These are phyloP conservation scores for Herpetomonas muscarum DNA, from an alignment of 208 protist species.

Conservation along the genomic window DNA sequence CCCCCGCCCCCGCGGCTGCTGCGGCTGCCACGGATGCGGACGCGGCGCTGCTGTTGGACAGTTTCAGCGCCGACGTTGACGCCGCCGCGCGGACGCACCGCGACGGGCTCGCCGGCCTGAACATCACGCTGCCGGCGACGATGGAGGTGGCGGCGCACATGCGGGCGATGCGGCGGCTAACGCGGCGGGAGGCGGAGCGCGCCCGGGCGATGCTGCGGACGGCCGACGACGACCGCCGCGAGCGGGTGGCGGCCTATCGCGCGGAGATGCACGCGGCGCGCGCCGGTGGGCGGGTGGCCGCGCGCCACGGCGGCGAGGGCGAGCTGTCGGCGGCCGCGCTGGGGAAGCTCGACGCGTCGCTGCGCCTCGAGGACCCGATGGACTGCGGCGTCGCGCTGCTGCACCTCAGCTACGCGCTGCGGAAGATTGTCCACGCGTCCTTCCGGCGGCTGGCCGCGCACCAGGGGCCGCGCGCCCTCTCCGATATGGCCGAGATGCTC, in stretches of 20 bases:
- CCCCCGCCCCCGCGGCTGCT: background rate
- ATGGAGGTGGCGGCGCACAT: slow-evolving; percentile 76
- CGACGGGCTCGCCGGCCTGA: slow-evolving; percentile 51
- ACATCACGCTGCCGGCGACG: slow-evolving; percentile 55
- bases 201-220: slow-evolving; percentile 61
- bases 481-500: slow-evolving; percentile 63
- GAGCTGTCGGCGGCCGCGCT: background rate
- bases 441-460: slow-evolving; percentile 59
- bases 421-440: slow-evolving; percentile 78
- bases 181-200: slow-evolving; percentile 32
- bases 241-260: slow-evolving; percentile 48
- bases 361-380: slow-evolving; percentile 66
- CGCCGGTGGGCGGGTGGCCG: background rate
- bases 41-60: slow-evolving; percentile 20
- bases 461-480: slow-evolving; percentile 46
- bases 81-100: slow-evolving; percentile 55
- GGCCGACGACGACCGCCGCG: slow-evolving; percentile 62
- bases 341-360: slow-evolving; percentile 43
- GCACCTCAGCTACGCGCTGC: slow-evolving; percentile 78
- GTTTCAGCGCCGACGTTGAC: slow-evolving; percentile 42
- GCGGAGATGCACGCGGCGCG: slow-evolving; percentile 27
- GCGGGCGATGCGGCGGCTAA: slow-evolving; percentile 35
- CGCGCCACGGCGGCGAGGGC: background rate
- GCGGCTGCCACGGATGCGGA: background rate
- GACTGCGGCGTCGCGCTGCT: slow-evolving; percentile 79